These are phyloP conservation scores for Geotrichum aggregatum DNA, from an alignment of 1,139 yeast genomes.

Conservation along the genomic window DNA sequence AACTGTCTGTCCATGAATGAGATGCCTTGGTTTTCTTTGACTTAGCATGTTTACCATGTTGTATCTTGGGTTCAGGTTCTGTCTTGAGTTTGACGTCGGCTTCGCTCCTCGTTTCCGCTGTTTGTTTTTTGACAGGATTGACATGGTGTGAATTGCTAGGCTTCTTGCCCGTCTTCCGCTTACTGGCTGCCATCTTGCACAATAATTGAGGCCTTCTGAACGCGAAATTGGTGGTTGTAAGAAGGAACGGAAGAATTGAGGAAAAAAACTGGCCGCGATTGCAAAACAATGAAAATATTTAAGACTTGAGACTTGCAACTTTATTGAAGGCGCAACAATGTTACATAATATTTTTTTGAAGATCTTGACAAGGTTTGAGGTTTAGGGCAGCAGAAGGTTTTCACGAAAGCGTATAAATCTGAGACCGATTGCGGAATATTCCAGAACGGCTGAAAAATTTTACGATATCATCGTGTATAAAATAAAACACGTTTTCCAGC, in stretches of 20 bases:
- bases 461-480: neutral
- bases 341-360: no score
- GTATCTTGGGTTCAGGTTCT: neutral
- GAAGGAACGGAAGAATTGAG: no score
- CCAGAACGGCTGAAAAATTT: neutral
- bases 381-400: conserved; percentile 3
- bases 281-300: no score
- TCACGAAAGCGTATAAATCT: neutral
- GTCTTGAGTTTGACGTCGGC: neutral
- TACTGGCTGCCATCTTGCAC: conserved; percentile 5
- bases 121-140: neutral
- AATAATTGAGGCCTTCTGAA: neutral
- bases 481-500: neutral
- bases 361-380: neutral
- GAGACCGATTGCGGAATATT: conserved; percentile 3
- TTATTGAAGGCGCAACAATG: no score
- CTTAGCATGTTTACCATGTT: no score
- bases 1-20: neutral
- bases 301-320: neutral
- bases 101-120: neutral
- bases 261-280: no score
- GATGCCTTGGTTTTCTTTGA: conserved; percentile 7
- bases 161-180: conserved; percentile 2
- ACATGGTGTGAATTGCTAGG: neutral
- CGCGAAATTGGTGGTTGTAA: no score